Evolutionary conservation across 1,284 basidiomycete species (phyloP).

Genomic region (Leucoagaricus sp.): DNA sequence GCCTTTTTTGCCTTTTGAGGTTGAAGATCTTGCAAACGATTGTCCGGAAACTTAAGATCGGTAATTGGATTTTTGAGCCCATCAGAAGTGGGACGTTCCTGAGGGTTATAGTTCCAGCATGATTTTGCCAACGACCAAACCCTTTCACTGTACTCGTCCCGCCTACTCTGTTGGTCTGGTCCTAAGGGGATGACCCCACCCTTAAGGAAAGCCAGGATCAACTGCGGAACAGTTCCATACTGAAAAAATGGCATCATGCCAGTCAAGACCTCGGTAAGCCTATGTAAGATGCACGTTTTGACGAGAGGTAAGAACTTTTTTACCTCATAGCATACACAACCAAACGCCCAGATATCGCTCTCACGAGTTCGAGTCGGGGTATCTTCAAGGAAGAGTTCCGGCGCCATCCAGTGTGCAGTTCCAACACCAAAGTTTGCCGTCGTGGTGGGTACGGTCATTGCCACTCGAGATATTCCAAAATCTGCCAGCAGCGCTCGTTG

Average conservation of each 20-base stretch:
- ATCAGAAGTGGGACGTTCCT: too few relatives aligned
- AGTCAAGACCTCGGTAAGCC: background rate
- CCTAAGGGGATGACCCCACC: too few relatives aligned
- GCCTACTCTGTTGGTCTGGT: too few relatives aligned
- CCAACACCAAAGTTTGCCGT: slow-evolving; percentile 16
- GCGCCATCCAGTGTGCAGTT: slow-evolving; percentile 23
- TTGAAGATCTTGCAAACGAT: too few relatives aligned
- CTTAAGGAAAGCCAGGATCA: too few relatives aligned
- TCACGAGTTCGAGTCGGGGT: background rate
- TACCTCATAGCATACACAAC: slow-evolving; percentile 15
- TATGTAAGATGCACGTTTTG: background rate
- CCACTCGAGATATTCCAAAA: slow-evolving; percentile 30
- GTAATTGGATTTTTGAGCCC: too few relatives aligned
- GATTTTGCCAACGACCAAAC: too few relatives aligned
- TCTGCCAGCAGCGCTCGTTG: slow-evolving; percentile 28
- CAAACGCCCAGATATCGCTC: slow-evolving; percentile 12
- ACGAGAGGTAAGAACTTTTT: too few relatives aligned
- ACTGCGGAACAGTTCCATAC: background rate
- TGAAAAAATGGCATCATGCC: background rate
- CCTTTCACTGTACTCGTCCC: too few relatives aligned
- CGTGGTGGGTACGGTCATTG: slow-evolving; percentile 15
- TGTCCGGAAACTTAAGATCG: too few relatives aligned
- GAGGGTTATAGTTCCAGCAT: too few relatives aligned
- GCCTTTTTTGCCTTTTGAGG: too few relatives aligned
- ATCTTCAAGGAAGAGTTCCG: slow-evolving; percentile 17